Percentiles rank a stretch among this genome's conserved stretches.
phyloP scores from a whole-genome alignment of 1,284 basidiomycete species.

The Xerocomus alliaceus region DNA sequence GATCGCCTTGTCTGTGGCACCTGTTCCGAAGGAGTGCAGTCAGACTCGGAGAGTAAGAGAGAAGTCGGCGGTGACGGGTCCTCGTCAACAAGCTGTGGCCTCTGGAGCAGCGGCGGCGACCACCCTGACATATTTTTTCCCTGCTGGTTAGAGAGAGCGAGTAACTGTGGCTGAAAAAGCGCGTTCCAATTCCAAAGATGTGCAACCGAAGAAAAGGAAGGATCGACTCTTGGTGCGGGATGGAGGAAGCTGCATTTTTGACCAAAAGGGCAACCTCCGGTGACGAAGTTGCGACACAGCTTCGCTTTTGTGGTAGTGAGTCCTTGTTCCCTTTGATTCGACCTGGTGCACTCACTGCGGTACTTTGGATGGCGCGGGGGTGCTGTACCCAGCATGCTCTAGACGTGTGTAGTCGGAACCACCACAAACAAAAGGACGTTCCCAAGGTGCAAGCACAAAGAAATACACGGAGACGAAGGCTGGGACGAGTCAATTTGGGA shows the following conservation, averaged over 20 bases:
- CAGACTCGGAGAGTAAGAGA: constrained; percentile 35
- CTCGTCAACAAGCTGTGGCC: constrained; percentile 21
- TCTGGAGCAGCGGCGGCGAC: constrained; percentile 10
- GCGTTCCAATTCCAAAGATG: constrained; percentile 24
- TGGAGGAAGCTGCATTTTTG: constrained; percentile 43
- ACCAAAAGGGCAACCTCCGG: constrained; percentile 37
- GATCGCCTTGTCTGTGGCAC: constrained; percentile 17
- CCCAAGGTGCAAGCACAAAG: not conserved
- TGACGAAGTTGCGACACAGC: constrained; percentile 37
- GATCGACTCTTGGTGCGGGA: constrained; percentile 16
- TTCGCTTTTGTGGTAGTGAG: constrained; percentile 33
- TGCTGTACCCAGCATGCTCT: constrained; percentile 10
- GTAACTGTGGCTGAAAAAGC: constrained; percentile 23
- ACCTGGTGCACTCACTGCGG: constrained; percentile 38
- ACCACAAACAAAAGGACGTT: not conserved
- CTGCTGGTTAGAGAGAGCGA: constrained; percentile 22
- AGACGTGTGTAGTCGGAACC: constrained; percentile 8
- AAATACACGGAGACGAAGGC: not conserved
- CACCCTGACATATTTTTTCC: constrained; percentile 1
- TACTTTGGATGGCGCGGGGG: constrained; percentile 34
- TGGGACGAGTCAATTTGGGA: constrained; percentile 4
- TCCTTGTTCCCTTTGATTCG: not conserved
- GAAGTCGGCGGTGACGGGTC: constrained; percentile 19
- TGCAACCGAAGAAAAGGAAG: constrained; percentile 13
- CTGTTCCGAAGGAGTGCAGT: constrained; percentile 18